These are phyloP conservation scores for Sporothrix pseudoabietina DNA, from an alignment of 2,329 filamentous ascomycete species.

Conservation along the genomic window DNA sequence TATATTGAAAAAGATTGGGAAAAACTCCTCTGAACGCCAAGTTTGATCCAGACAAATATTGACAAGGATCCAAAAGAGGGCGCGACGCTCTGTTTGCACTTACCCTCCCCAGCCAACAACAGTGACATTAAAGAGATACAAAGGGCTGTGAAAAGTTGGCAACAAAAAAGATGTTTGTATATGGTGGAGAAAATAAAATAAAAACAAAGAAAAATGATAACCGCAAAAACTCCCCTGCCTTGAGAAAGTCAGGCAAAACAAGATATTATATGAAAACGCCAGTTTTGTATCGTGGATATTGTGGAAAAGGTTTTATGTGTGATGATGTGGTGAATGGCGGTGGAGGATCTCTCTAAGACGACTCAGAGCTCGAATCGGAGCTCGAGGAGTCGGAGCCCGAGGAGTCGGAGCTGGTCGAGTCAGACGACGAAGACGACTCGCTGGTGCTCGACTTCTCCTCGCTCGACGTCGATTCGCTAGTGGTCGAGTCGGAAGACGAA, in stretches of 20 bases:
- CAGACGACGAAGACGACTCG: neutral
- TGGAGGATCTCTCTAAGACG: neutral
- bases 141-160: neutral
- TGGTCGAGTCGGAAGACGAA: neutral
- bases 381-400: neutral
- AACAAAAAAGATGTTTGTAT: neutral
- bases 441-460: neutral
- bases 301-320: neutral
- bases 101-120: neutral
- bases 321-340: neutral
- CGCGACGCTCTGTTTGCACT: neutral
- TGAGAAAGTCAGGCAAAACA: neutral
- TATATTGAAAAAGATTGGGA: neutral
- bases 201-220: neutral
- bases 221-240: constrained; percentile 2
- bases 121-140: neutral
- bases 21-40: neutral
- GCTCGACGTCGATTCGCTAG: neutral
- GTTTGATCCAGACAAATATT: neutral
- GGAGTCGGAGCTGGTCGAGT: constrained; percentile 12
- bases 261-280: constrained; percentile 15
- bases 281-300: constrained; percentile 13
- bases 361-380: constrained; percentile 13
- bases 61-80: neutral
- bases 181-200: neutral